Conservation (phyloP, 139 green algal genomes). For the Chloropicon primus region DNA sequence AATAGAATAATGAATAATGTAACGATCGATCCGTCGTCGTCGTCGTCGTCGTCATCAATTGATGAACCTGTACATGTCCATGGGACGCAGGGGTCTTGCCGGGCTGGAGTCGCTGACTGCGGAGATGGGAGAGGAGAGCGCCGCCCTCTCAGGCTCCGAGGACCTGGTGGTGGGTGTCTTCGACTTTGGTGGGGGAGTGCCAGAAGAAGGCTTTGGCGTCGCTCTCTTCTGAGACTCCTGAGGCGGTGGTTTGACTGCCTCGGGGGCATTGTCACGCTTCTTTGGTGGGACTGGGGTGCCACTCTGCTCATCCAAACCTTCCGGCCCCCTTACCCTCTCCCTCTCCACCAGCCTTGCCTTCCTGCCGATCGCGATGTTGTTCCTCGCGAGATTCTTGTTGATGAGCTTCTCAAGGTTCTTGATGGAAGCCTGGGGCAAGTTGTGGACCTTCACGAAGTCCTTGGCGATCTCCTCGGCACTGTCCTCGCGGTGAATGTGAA, state of each 20-base stretch:
- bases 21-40: too few species aligned
- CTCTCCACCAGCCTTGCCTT: not conserved
- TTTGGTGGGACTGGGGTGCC: not conserved
- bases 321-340: not conserved
- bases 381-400: not conserved
- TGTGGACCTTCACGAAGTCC: not conserved
- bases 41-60: not conserved
- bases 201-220: not conserved
- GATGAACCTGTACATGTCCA: not conserved
- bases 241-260: not conserved
- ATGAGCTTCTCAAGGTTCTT: not conserved
- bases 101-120: not conserved
- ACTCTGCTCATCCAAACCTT: not conserved
- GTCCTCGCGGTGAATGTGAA: not conserved
- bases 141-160: too few species aligned
- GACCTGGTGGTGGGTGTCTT: too few species aligned
- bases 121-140: too few species aligned
- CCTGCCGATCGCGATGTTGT: not conserved
- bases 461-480: not conserved
- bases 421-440: not conserved
- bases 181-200: too few species aligned
- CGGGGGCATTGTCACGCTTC: not conserved
- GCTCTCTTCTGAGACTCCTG: not conserved
- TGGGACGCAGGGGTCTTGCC: not conserved
- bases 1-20: too few species aligned